Conservation (phyloP, 305 asterid genomes). For the Solanum chacoense region DNA sequence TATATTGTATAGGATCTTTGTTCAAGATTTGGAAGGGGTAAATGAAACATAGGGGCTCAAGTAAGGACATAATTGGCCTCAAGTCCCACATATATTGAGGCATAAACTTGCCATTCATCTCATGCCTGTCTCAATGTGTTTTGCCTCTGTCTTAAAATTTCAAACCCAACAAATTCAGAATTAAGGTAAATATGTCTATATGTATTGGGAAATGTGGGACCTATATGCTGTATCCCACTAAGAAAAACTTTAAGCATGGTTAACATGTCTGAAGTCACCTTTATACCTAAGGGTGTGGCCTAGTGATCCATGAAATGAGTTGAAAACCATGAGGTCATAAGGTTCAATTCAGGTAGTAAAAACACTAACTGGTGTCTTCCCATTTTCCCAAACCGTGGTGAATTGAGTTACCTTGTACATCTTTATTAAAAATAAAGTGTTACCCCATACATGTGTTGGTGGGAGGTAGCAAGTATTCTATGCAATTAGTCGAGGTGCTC, state of each 20-base stretch:
- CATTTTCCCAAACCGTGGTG: neutral
- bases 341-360: neutral
- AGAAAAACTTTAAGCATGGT: neutral
- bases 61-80: neutral
- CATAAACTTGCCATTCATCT: neutral
- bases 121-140: neutral
- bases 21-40: neutral
- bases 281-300: neutral
- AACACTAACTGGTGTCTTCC: neutral
- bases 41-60: neutral
- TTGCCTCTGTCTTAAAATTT: neutral
- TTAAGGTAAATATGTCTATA: neutral
- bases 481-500: neutral
- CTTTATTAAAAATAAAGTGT: neutral
- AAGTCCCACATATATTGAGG: neutral
- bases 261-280: neutral
- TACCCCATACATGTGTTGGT: neutral
- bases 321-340: neutral
- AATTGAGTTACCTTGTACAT: neutral
- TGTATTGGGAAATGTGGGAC: neutral
- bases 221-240: neutral
- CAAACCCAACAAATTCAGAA: neutral
- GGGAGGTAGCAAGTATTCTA: neutral
- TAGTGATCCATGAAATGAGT: neutral
- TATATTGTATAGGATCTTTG: neutral